Evolutionary conservation across 148 eudicot species (phyloP), one percentile per base, ranked within the genome.

Genomic region (Camellia sinensis): DNA sequence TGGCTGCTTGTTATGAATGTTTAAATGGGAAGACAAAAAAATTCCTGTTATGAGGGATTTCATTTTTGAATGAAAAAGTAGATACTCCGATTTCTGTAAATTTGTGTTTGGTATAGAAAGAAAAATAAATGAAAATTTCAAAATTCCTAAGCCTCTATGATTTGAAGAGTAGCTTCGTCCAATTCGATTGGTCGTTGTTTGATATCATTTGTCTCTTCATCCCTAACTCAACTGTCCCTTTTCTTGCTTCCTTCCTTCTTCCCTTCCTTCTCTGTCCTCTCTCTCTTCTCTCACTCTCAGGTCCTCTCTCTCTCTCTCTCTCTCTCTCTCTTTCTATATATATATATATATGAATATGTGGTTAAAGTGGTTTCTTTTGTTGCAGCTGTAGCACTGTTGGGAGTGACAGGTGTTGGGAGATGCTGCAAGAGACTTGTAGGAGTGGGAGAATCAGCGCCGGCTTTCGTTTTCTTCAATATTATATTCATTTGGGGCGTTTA

Each of bases 401-500:
- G 84, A 48, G 79, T 83, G 67, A 75, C 85, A 13, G 89, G 79
- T 9, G 13, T 86, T 46, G 83, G 88, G 70, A 87, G 84, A 80
- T 77, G 62, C 37, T 84, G 76, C 80, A 88, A 87, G 82, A 84
- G 84, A 67, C n/a, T 87, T 37, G 66, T 87, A 0, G 80, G 90
- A 22, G 77, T 92, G 74, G 92, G 85, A 5, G 96, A 86, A 77
- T 93, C 94, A 6, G 89, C 98, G 79, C 94, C 98, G 6, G 92
- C 93, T 48, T 88, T 92, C 61, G 96, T 92, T 77, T 84, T 92
- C 72, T 84, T 86, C 19, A 90, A 79, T 75, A 53, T 90, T 9
- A 40, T 92, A 3, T 92, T 87, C 69, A 10, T 88, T 65, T 92
- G 94, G 94, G 85, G 59, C 50, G 83, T 90, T 82, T 88, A 88